phyloP scores from a whole-genome alignment of 1,139 yeast species.

The Pichia sp. region DNA sequence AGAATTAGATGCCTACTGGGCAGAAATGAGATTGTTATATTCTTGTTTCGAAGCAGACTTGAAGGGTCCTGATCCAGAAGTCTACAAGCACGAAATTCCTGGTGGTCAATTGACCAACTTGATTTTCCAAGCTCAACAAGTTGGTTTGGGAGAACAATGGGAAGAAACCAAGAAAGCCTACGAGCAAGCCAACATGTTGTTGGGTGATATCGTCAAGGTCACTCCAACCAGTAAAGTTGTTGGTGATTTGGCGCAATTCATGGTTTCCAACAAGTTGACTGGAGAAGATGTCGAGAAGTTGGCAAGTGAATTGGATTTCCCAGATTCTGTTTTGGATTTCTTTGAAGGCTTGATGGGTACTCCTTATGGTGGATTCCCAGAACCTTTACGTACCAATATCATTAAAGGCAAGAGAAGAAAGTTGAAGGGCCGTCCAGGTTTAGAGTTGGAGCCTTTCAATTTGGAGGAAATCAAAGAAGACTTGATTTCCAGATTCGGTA shows the following conservation, averaged over 20 bases:
- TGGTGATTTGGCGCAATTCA: constrained; percentile 97
- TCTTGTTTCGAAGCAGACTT: constrained; percentile 97
- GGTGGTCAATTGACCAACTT: constrained; percentile 98
- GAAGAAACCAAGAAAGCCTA: constrained; percentile 90
- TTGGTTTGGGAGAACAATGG: constrained; percentile 96
- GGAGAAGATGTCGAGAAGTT: constrained; percentile 81
- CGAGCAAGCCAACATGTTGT: constrained; percentile 78
- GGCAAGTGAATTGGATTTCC: constrained; percentile 93
- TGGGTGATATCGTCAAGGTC: constrained; percentile 96
- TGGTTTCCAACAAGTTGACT: constrained; percentile 90
- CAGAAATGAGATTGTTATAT: constrained; percentile 93
- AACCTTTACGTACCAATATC: constrained; percentile 88
- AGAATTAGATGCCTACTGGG: constrained; percentile 93
- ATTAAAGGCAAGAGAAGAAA: constrained; percentile 87
- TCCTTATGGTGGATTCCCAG: constrained; percentile 99
- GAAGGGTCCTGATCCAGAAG: constrained; percentile 99
- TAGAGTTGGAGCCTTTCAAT: constrained; percentile 78
- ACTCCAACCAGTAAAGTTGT: constrained; percentile 99
- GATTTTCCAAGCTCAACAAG: constrained; percentile 97
- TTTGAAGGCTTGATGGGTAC: constrained; percentile 99
- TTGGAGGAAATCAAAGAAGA: constrained; percentile 67
- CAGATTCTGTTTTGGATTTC: constrained; percentile 94
- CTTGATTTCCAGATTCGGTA: constrained; percentile 56
- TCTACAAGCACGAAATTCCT: constrained; percentile 95
- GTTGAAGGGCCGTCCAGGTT: constrained; percentile 86